These are phyloP conservation scores for Alnus glutinosa DNA, from an alignment of 306 rosid genomes.

Conservation along the genomic window DNA sequence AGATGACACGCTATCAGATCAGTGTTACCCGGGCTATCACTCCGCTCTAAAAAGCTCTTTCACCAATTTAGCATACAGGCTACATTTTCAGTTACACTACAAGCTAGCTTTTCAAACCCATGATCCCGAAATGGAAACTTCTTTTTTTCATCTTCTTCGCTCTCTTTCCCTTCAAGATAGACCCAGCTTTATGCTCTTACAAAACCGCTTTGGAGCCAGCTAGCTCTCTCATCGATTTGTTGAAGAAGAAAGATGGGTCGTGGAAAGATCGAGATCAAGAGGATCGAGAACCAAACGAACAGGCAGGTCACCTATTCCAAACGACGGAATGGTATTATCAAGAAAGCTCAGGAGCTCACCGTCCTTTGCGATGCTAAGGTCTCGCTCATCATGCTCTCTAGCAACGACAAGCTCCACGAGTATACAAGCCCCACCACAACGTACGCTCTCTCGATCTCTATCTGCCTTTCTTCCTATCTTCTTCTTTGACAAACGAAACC, in stretches of 20 bases:
- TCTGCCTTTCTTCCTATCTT: not conserved
- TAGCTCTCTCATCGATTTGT: not conserved
- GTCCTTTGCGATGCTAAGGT: constrained; percentile 89
- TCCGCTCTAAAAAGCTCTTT: constrained; percentile 2
- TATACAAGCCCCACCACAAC: constrained; percentile 55
- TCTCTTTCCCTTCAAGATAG: constrained; percentile 5
- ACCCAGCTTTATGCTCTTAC: no score
- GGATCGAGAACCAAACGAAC: constrained; percentile 78
- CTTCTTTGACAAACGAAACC: not conserved
- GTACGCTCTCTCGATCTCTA: constrained; percentile 28
- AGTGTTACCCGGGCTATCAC: constrained; percentile 20
- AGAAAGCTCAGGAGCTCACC: constrained; percentile 90
- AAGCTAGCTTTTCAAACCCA: constrained; percentile 46
- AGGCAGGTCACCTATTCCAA: constrained; percentile 91
- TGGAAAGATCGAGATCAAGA: constrained; percentile 80
- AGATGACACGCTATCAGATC: constrained; percentile 20
- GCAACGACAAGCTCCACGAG: constrained; percentile 58
- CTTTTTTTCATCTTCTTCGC: constrained; percentile 20
- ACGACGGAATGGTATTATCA: constrained; percentile 75
- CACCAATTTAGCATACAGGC: constrained; percentile 20
- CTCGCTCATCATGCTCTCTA: constrained; percentile 80
- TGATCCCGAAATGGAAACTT: constrained; percentile 51
- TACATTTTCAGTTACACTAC: constrained; percentile 59
- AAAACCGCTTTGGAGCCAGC: not conserved
- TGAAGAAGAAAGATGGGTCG: constrained; percentile 53